These are phyloP conservation scores for Stephania cephalantha DNA, from an alignment of 164 flowering plant species.

Conservation along the genomic window DNA sequence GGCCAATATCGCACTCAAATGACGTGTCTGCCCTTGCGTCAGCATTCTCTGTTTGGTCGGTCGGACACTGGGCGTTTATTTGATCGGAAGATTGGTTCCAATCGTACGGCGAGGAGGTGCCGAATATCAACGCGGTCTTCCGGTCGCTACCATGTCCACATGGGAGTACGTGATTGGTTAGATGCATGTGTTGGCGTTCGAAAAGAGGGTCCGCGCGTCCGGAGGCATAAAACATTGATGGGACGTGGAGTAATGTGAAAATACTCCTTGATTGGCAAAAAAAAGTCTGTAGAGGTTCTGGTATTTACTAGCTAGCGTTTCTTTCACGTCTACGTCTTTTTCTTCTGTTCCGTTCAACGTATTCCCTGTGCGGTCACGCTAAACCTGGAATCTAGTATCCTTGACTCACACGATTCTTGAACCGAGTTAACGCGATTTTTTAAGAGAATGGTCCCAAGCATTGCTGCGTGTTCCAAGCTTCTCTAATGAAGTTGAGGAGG, in stretches of 20 bases:
- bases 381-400: not conserved
- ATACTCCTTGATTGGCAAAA: not conserved
- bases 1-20: not conserved
- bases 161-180: not conserved
- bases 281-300: no score
- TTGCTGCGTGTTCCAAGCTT: no score
- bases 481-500: no score
- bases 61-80: not conserved
- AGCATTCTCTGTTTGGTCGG: not conserved
- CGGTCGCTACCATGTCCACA: not conserved
- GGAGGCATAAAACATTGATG: not conserved
- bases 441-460: not conserved
- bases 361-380: not conserved
- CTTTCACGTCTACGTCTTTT: conserved; percentile 3
- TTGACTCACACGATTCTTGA: not conserved
- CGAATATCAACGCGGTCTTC: conserved; percentile 1
- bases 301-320: not conserved
- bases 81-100: not conserved
- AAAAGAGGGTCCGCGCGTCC: not conserved
- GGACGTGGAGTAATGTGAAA: not conserved
- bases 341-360: not conserved
- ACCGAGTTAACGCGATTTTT: not conserved
- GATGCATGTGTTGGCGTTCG: not conserved
- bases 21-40: conserved; percentile 6
- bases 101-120: conserved; percentile 10